phyloP scores from a whole-genome alignment of 371 early-diverging fungal genomes.

The Encephalitozoon romaleae region DNA sequence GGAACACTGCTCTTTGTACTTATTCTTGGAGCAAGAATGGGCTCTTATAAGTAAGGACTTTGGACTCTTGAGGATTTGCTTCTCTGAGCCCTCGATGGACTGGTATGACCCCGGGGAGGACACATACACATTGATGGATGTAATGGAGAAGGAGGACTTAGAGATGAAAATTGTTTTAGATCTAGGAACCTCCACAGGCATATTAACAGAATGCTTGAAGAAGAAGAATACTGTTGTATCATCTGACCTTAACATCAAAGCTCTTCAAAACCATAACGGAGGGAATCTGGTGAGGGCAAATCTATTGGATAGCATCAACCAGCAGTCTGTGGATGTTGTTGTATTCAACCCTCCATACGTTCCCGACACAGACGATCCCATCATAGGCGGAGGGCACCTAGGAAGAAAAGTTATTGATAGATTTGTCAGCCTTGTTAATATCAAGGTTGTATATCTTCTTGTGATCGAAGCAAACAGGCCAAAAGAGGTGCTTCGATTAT shows the following conservation, averaged over 20 bases:
- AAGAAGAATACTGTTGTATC: conserved; percentile 35
- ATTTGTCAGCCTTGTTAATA: conserved; percentile 67
- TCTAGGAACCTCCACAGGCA: conserved; percentile 42
- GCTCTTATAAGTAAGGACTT: neutral
- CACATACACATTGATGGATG: conserved; percentile 46
- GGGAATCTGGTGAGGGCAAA: conserved; percentile 35
- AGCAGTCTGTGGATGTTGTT: conserved; percentile 67
- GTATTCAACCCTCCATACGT: conserved; percentile 85
- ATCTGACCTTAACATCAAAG: conserved; percentile 45
- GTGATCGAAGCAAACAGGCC: conserved; percentile 77
- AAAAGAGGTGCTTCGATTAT: conserved; percentile 66
- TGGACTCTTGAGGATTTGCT: neutral
- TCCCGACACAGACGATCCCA: conserved; percentile 59
- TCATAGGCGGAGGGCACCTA: conserved; percentile 72
- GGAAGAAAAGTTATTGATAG: conserved; percentile 79
- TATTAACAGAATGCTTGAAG: conserved; percentile 18
- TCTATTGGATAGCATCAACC: conserved; percentile 33
- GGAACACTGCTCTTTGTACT: neutral
- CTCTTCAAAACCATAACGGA: conserved; percentile 19
- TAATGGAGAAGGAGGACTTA: conserved; percentile 20
- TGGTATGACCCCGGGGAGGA: conserved; percentile 56
- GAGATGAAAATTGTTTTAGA: conserved; percentile 30
- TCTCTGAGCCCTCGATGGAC: neutral
- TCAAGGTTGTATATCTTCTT: conserved; percentile 72
- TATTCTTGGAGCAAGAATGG: neutral